Evolutionary conservation across 257 asterid species (phyloP).

Genomic region (Ophiorrhiza pumila): DNA sequence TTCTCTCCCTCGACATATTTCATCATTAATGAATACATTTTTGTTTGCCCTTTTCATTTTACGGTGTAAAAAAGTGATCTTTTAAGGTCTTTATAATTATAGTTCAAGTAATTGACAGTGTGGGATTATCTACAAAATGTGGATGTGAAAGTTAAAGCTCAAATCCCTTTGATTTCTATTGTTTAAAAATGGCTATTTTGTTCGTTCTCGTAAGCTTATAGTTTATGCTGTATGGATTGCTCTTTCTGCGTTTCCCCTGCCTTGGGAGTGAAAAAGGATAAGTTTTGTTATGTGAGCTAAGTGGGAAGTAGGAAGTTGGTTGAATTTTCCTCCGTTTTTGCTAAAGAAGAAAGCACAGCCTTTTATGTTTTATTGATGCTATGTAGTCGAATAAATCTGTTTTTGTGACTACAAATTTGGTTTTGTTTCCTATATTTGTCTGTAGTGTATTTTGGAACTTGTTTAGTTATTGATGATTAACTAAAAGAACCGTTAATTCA

Average conservation of each 20-base stretch:
- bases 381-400: background rate
- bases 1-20: background rate
- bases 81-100: background rate
- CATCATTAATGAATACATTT: background rate
- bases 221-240: background rate
- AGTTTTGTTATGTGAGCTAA: background rate
- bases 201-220: constrained; percentile 3
- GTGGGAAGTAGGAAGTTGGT: background rate
- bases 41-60: background rate
- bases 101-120: background rate
- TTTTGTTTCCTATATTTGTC: constrained; percentile 1
- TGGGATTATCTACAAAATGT: constrained; percentile 1
- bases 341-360: background rate
- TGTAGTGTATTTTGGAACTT: background rate
- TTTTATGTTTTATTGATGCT: background rate
- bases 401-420: background rate
- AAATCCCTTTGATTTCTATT: constrained; percentile 1
- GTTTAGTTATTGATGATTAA: background rate
- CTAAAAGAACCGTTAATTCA: background rate
- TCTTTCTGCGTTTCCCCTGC: too few relatives aligned
- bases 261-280: background rate
- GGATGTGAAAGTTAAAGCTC: constrained; percentile 6
- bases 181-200: background rate
- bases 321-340: background rate
- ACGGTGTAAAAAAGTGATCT: background rate